A percentile compares a stretch with the other conserved stretches of the same genome.
Conservation (phyloP, 768 basidiomycete genomes). For the Lactifluus pinguis region DNA sequence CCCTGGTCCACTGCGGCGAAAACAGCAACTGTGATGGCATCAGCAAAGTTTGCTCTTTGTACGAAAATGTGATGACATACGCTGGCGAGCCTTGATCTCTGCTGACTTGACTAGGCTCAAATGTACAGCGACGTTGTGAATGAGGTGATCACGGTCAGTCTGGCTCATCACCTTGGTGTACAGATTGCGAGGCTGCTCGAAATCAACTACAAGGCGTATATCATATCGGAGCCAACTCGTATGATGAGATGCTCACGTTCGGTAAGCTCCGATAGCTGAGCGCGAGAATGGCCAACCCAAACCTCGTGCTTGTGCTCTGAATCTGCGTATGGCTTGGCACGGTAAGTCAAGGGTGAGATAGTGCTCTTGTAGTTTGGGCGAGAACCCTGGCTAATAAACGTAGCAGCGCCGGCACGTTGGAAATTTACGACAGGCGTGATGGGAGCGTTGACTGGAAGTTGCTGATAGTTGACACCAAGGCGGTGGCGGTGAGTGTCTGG, state of each 20-base stretch:
- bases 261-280: constrained; percentile 64
- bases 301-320: constrained; percentile 50
- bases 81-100: constrained; percentile 52
- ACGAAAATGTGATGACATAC: constrained; percentile 34
- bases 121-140: constrained; percentile 60
- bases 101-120: constrained; percentile 51
- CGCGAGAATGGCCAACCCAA: constrained; percentile 61
- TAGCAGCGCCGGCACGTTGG: constrained; percentile 75
- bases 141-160: constrained; percentile 47
- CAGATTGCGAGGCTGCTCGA: constrained; percentile 71
- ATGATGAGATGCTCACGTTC: constrained; percentile 49
- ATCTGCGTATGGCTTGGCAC: constrained; percentile 31
- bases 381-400: constrained; percentile 69
- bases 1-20: constrained; percentile 61
- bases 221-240: background rate
- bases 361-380: constrained; percentile 85
- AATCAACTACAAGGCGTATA: constrained; percentile 48
- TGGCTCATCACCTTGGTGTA: constrained; percentile 64
- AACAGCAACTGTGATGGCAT: background rate
- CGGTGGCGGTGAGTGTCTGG: constrained; percentile 83
- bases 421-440: constrained; percentile 73
- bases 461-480: constrained; percentile 72
- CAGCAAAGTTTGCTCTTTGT: constrained; percentile 51
- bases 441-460: constrained; percentile 83
- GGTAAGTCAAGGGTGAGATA: constrained; percentile 63